Percentiles rank a stretch among this genome's conserved stretches.
phyloP scores from a whole-genome alignment of 805 yeast genomes.

The Saturnispora saitoi region DNA sequence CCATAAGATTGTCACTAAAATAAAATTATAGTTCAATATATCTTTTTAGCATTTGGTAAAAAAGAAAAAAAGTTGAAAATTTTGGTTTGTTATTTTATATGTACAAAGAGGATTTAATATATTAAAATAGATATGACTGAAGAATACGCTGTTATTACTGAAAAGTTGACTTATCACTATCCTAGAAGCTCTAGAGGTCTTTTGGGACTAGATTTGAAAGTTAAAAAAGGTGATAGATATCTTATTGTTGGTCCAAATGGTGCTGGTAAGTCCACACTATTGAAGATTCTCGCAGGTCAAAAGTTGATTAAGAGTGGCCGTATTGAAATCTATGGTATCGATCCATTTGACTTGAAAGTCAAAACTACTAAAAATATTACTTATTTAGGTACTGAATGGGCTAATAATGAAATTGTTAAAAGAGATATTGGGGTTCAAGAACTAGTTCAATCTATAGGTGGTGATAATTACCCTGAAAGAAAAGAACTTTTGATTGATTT shows the following conservation, averaged over 20 bases:
- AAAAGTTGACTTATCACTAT: constrained; percentile 60
- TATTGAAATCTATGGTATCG: constrained; percentile 68
- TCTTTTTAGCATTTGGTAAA: background rate
- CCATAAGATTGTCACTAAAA: background rate
- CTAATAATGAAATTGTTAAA: constrained; percentile 79
- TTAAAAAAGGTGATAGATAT: constrained; percentile 68
- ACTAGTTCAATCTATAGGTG: constrained; percentile 74
- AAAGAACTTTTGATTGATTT: constrained; percentile 68
- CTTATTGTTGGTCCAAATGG: constrained; percentile 91
- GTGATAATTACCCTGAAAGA: constrained; percentile 60
- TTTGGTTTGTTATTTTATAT: background rate
- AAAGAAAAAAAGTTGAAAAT: background rate
- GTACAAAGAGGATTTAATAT: too few species aligned
- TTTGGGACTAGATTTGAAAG: constrained; percentile 47
- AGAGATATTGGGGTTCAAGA: constrained; percentile 84
- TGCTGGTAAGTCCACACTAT: constrained; percentile 89
- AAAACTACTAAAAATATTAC: constrained; percentile 31
- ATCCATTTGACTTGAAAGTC: constrained; percentile 52
- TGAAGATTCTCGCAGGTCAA: constrained; percentile 83
- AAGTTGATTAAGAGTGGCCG: constrained; percentile 70
- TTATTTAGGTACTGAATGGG: constrained; percentile 97
- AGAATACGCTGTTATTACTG: constrained; percentile 45
- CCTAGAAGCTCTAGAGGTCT: constrained; percentile 54
- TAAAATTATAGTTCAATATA: background rate
- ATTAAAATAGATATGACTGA: background rate